Base-by-base conservation (phyloP, 2,329 filamentous ascomycete genomes). In the Ophiocordyceps camponoti-floridani region DNA sequence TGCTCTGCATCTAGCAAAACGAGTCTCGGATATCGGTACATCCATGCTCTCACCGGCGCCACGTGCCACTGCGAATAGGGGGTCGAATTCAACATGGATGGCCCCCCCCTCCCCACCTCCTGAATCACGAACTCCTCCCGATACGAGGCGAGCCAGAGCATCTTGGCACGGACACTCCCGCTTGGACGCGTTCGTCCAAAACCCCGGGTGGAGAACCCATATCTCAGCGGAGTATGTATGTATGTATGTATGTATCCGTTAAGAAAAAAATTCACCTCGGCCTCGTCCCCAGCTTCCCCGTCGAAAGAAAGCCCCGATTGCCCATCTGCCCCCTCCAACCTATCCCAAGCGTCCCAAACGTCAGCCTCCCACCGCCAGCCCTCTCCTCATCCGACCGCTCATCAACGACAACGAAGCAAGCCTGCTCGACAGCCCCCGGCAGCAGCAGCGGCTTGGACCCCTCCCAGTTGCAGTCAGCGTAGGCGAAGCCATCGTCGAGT, bases 251-350 rank as follows among this genome's bases (percentile, higher is more conserved):
- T n/a, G n/a, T 12, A 9, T 11, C 5, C 37, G 12, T 11, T 16
- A 2, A 5, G 23, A 23, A 23, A 23, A 23, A 23, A 23, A 23
- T 3, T 18, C 37, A 40, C 37, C 37, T 19, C 37, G 9, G 4
- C 18, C 71, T 68, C 46, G 72, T 70, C 12, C 75, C 74, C 50
- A 94, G 65, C 69, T 82, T 89, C 10, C 88, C 88, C 7, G 91
- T 98, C 41, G 81, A 86, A 57, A 98, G 66, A 53, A 79, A 88
- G 0, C 91, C 91, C 53, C 77, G 75, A 62, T 89, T 91, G 0
- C 91, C 91, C 82, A 95, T 88, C 49, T 84, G 76, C 35, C 83
- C 82, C 50, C 84, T 73, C 91, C 91, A 98, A 45, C 85, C 82
- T 47, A 96, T 83, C 40, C 79, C 81, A 51, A 96, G 62, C 49